Conservation (phyloP, 2,329 filamentous ascomycete genomes). For the Dactylellina sp. region DNA sequence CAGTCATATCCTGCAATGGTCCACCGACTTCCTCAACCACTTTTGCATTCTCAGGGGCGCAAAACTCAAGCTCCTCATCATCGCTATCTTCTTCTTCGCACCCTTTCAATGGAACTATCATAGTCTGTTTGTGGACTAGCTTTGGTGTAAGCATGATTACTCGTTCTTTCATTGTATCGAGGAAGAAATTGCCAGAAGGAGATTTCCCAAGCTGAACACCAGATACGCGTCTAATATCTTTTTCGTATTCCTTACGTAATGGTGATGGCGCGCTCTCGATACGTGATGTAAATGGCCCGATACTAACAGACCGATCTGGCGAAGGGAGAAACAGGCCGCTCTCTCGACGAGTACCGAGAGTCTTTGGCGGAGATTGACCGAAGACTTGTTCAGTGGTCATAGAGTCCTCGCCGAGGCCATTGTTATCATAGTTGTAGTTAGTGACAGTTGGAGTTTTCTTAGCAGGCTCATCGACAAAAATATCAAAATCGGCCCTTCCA, state of each 20-base stretch:
- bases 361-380: slow-evolving; percentile 41
- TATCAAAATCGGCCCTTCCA: slow-evolving; percentile 41
- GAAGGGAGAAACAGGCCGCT: slow-evolving; percentile 44
- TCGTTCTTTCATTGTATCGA: slow-evolving; percentile 40
- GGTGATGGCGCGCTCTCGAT: slow-evolving; percentile 32
- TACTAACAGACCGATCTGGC: slow-evolving; percentile 45
- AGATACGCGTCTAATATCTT: slow-evolving; percentile 30
- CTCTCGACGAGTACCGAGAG: slow-evolving; percentile 42
- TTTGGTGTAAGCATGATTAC: slow-evolving; percentile 22
- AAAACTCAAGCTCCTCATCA: slow-evolving; percentile 8
- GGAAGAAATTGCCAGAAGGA: slow-evolving; percentile 43
- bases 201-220: slow-evolving; percentile 23
- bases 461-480: slow-evolving; percentile 34
- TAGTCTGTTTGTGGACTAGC: slow-evolving; percentile 24
- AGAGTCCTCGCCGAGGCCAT: slow-evolving; percentile 20
- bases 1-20: slow-evolving; percentile 19
- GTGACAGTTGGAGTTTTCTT: not conserved
- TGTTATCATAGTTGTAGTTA: not conserved
- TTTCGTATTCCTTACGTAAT: slow-evolving; percentile 39
- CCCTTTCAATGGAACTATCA: slow-evolving; percentile 40
- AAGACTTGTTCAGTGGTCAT: slow-evolving; percentile 51
- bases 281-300: slow-evolving; percentile 42
- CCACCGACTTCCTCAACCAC: not conserved
- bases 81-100: slow-evolving; percentile 38
- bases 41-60: not conserved